A percentile compares a stretch with the other conserved stretches of the same genome.
Conservation (phyloP, 495 filamentous ascomycete genomes). For the Hyphodiscus hymeniophilus region DNA sequence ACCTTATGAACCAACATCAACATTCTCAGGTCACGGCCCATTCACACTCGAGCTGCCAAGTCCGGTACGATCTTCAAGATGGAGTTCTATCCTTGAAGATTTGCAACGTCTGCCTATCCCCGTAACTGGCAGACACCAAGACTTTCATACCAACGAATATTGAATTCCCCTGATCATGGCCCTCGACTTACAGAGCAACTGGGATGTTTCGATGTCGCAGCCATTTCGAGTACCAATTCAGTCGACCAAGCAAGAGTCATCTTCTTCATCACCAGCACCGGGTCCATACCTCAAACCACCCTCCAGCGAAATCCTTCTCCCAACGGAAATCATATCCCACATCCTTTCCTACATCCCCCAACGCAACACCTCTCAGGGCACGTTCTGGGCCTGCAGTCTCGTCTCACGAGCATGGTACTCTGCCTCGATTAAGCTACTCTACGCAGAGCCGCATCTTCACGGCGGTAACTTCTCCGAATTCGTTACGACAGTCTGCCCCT, state of each 20-base stretch:
- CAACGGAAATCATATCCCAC: slow-evolving; percentile 43
- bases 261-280: background rate
- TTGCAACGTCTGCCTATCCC: too few species aligned
- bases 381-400: slow-evolving; percentile 46
- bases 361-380: slow-evolving; percentile 26
- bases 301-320: slow-evolving; percentile 15
- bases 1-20: too few species aligned
- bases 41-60: too few species aligned
- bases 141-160: background rate
- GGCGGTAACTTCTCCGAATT: slow-evolving; percentile 52
- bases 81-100: too few species aligned
- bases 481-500: slow-evolving; percentile 54
- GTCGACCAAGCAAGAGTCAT: background rate
- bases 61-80: background rate
- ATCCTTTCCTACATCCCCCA: slow-evolving; percentile 30
- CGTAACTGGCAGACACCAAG: background rate
- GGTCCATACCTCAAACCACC: background rate
- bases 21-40: too few species aligned
- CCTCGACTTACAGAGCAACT: slow-evolving; percentile 21
- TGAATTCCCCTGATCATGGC: slow-evolving; percentile 7
- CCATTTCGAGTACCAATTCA: slow-evolving; percentile 10
- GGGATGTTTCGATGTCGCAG: slow-evolving; percentile 21
- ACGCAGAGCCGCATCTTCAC: slow-evolving; percentile 38
- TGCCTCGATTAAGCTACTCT: slow-evolving; percentile 46
- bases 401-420: slow-evolving; percentile 60